These are phyloP conservation scores for Exobasidium rhododendri DNA, from an alignment of 1,284 basidiomycete genomes.

Conservation along the genomic window DNA sequence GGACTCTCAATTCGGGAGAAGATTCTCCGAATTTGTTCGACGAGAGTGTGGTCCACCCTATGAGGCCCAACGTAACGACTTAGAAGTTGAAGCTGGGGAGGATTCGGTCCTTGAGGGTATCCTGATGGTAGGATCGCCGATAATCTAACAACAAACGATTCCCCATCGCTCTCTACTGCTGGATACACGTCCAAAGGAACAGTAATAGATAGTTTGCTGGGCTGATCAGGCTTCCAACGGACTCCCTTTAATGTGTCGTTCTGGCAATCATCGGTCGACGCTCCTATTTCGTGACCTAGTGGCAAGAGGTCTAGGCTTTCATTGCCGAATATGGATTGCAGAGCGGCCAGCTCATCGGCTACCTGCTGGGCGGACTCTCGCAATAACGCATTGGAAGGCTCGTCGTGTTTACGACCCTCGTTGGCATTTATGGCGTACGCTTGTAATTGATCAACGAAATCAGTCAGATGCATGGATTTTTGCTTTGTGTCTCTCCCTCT, in stretches of 20 bases:
- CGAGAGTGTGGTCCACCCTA: conserved; percentile 42
- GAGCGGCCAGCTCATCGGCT: conserved; percentile 42
- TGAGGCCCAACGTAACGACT: conserved; percentile 44
- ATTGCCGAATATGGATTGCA: conserved; percentile 49
- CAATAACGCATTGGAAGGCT: background rate
- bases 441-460: background rate
- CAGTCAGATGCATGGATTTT: background rate
- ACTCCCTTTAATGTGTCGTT: background rate
- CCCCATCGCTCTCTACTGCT: conserved; percentile 6
- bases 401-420: background rate
- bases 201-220: conserved; percentile 27
- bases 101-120: conserved; percentile 30
- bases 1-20: conserved; percentile 26
- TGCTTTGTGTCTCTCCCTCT: no score
- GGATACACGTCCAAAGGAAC: conserved; percentile 21
- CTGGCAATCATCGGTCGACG: background rate
- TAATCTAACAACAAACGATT: conserved; percentile 26
- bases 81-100: conserved; percentile 50
- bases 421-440: background rate
- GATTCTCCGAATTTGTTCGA: conserved; percentile 43
- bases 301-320: conserved; percentile 27
- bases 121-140: conserved; percentile 38
- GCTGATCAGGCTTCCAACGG: conserved; percentile 25
- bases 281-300: conserved; percentile 1
- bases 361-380: conserved; percentile 27